A percentile compares a stretch with the other conserved stretches of the same genome.
Evolutionary conservation across 148 eudicot genomes (phyloP).

Genomic region (Persicaria tinctoria): DNA sequence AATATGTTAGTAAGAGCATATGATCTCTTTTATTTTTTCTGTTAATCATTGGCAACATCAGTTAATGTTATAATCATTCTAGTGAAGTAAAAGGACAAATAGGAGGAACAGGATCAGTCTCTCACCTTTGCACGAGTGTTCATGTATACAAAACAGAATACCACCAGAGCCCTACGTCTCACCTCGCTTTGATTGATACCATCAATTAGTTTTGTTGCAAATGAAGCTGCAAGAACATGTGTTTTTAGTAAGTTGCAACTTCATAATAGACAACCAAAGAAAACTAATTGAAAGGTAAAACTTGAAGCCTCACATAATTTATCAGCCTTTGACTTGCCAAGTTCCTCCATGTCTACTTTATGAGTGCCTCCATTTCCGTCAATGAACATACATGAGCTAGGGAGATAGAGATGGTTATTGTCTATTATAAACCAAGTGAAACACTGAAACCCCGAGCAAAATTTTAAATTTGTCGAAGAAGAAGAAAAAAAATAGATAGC

Average conservation of each 20-base stretch:
- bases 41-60: too few relatives aligned
- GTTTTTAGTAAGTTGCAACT: background rate
- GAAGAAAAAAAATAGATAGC: background rate
- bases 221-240: constrained; percentile 45
- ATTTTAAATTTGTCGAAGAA: background rate
- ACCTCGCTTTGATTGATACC: constrained; percentile 83
- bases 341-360: constrained; percentile 52
- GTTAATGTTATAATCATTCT: too few relatives aligned
- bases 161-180: constrained; percentile 74
- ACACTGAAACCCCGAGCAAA: background rate
- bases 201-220: constrained; percentile 63
- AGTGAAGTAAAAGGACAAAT: background rate
- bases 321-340: constrained; percentile 59
- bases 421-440: background rate
- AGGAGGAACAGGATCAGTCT: background rate
- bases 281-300: background rate
- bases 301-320: constrained; percentile 45
- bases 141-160: constrained; percentile 51
- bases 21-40: too few relatives aligned
- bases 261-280: background rate
- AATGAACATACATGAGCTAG: constrained; percentile 60
- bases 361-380: constrained; percentile 50
- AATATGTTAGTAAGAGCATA: too few relatives aligned
- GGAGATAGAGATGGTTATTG: background rate
- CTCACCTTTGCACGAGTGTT: constrained; percentile 63